A percentile compares a stretch with the other conserved stretches of the same genome.
Conservation (phyloP, 176 grass and related monocot genomes). For the Ampelocalamus luodianensis region DNA sequence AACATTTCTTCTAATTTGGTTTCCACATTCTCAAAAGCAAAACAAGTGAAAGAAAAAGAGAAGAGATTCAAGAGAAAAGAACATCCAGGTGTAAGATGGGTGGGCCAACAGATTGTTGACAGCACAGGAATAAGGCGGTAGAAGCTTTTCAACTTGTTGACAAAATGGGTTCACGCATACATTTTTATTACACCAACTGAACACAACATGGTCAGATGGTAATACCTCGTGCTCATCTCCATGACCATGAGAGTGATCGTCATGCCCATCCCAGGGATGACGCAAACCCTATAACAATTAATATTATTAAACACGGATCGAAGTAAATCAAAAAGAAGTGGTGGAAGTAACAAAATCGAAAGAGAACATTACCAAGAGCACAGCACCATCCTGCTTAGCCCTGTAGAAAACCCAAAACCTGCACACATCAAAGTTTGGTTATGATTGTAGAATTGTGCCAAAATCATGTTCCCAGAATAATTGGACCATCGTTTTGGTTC, state of each 20-base stretch:
- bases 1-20: not conserved
- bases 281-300: conserved; percentile 71
- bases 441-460: not conserved
- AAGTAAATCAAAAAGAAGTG: conserved; percentile 3
- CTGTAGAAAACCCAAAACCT: conserved; percentile 99
- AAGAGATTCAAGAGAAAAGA: not conserved
- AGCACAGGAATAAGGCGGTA: not conserved
- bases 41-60: not conserved
- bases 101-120: not conserved
- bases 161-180: not conserved
- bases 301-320: not conserved
- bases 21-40: not conserved
- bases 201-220: not conserved
- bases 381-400: conserved; percentile 91
- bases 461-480: not conserved
- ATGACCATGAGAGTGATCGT: conserved; percentile 76
- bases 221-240: conserved; percentile 72
- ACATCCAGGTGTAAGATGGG: not conserved
- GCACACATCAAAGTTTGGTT: conserved; percentile 24
- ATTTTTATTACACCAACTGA: not conserved
- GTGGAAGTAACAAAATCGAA: not conserved
- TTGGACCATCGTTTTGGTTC: not conserved
- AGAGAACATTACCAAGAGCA: conserved; percentile 66
- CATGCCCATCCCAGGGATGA: conserved; percentile 96
- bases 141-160: not conserved